Evolutionary conservation across 2,329 filamentous ascomycete genomes (phyloP), one percentile per base, ranked within the genome.

Genomic region (Drechslera avenae): DNA sequence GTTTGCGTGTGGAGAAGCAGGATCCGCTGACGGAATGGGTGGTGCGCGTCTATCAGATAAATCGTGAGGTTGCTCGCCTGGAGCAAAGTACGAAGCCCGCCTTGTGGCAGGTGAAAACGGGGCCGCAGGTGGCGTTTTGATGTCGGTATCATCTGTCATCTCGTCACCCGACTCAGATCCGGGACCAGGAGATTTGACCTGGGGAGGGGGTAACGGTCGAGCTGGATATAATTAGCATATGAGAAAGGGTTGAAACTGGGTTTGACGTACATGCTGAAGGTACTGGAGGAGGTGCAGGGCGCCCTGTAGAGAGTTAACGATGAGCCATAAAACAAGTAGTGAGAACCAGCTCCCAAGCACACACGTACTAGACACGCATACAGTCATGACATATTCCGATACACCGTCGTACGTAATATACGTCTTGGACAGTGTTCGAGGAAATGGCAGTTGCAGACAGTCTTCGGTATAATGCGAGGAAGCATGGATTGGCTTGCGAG

Each of bases 91-190:
- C 2, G 76, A 78, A 32, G 61, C 63, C 5, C 75, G 70, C 51
- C 74, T 76, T 10, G 64, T 63, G 7, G 70, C 63, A 5, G 68
- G 63, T 8, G 52, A 39, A 13, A 50, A 37, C 9, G 71, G 58
- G 13, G 65, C 69, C 16, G 69, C 63, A 17, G 71, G 68, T 12
- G 59, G 26, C 26, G 26, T 28, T 28, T 28, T 28, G 10, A 28
- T 64, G 28, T 52, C 58, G 2, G 62, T 55, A 26, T 69, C 71
- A 12, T 72, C 73, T 21, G 75, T 69, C 63, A 91, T 77, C 72
- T 97, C 93, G 70, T 97, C 92, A 63, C 95, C 92, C 35, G 92
- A 94, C 69, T 89, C 90, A 1, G 91, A 95, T 23, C 91, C 91
- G 54, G 88, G 82, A 50, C 86, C 90, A 37, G 86, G 86, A 33